A percentile compares a stretch with the other conserved stretches of the same genome.
Evolutionary conservation across 768 basidiomycete genomes (phyloP).

Genomic region (Macrolepiota fuliginosa): DNA sequence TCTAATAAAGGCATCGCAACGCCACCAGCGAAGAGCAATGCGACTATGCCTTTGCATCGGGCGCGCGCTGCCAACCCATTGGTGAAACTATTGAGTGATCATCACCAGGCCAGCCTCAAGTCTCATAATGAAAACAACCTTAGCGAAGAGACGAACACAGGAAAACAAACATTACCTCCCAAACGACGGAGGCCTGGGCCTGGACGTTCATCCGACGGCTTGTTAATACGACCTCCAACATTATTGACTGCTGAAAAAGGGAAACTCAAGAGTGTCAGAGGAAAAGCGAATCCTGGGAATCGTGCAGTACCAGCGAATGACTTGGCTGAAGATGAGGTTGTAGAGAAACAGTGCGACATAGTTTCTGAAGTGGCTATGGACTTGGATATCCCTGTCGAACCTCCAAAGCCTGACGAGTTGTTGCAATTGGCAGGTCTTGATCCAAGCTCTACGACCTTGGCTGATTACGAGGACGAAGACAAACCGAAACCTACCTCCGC

Average conservation of each 20-base stretch:
- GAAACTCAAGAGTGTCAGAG: slow-evolving; percentile 46
- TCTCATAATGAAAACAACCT: slow-evolving; percentile 25
- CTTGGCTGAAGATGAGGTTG: slow-evolving; percentile 16
- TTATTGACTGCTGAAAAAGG: slow-evolving; percentile 55
- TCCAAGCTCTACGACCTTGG: slow-evolving; percentile 34
- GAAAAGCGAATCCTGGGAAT: slow-evolving; percentile 29
- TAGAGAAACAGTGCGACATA: slow-evolving; percentile 8
- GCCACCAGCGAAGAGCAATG: slow-evolving; percentile 9
- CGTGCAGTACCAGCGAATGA: slow-evolving; percentile 4
- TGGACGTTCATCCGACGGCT: slow-evolving; percentile 46
- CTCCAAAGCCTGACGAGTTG: slow-evolving; percentile 32
- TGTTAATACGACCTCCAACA: slow-evolving; percentile 45
- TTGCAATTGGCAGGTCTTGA: slow-evolving; percentile 49
- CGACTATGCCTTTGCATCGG: slow-evolving; percentile 39
- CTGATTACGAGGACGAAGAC: slow-evolving; percentile 50
- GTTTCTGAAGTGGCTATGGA: slow-evolving; percentile 1
- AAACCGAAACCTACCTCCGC: slow-evolving; percentile 13
- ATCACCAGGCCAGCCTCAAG: slow-evolving; percentile 26
- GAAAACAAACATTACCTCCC: slow-evolving; percentile 4
- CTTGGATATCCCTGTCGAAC: slow-evolving; percentile 3
- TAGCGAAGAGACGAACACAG: background rate
- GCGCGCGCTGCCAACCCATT: slow-evolving; percentile 49
- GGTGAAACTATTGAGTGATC: slow-evolving; percentile 51
- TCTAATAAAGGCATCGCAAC: slow-evolving; percentile 6
- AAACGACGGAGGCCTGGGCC: slow-evolving; percentile 43